phyloP scores from a whole-genome alignment of 257 asterid species.

The Jacaranda mimosifolia region DNA sequence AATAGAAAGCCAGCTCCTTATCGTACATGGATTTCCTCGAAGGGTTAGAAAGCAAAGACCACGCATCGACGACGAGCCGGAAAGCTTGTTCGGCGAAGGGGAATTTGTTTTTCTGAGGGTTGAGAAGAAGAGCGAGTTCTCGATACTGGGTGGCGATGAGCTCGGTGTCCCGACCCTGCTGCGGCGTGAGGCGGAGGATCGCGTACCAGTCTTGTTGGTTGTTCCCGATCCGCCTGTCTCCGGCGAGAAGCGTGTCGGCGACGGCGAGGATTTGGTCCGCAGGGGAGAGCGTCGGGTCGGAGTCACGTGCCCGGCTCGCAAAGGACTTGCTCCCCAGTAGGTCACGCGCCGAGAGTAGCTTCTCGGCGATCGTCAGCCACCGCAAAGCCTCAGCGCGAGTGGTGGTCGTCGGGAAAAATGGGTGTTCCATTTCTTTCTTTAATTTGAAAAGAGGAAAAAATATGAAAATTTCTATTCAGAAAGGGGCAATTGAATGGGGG shows the following conservation, averaged over 20 bases:
- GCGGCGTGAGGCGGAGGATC: conserved; percentile 73
- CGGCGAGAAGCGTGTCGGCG: conserved; percentile 84
- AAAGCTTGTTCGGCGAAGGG: conserved; percentile 89
- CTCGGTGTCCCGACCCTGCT: conserved; percentile 68
- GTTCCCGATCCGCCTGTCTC: conserved; percentile 79
- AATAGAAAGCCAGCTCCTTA: conserved; percentile 60
- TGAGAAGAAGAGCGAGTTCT: conserved; percentile 60
- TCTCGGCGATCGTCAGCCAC: conserved; percentile 90
- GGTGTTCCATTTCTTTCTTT: conserved; percentile 71
- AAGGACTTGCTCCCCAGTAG: conserved; percentile 82
- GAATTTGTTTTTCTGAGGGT: conserved; percentile 76
- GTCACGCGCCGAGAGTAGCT: conserved; percentile 84
- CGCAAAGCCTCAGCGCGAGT: conserved; percentile 84
- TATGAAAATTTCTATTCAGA: not conserved
- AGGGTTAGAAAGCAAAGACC: conserved; percentile 82
- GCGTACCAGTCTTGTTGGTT: conserved; percentile 77
- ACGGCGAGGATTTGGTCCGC: conserved; percentile 91
- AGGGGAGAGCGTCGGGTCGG: conserved; percentile 77
- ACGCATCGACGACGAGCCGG: conserved; percentile 77
- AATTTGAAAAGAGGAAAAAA: not conserved
- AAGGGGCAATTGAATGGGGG: conserved; percentile 12
- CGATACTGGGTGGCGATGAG: conserved; percentile 74
- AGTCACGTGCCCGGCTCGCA: conserved; percentile 91
- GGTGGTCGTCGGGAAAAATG: conserved; percentile 75
- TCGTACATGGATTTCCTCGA: conserved; percentile 70